Percentiles rank a stretch among this genome's conserved stretches.
Evolutionary conservation across 2,329 filamentous ascomycete genomes (phyloP).

Genomic region (Hirsutella rhossiliensis): DNA sequence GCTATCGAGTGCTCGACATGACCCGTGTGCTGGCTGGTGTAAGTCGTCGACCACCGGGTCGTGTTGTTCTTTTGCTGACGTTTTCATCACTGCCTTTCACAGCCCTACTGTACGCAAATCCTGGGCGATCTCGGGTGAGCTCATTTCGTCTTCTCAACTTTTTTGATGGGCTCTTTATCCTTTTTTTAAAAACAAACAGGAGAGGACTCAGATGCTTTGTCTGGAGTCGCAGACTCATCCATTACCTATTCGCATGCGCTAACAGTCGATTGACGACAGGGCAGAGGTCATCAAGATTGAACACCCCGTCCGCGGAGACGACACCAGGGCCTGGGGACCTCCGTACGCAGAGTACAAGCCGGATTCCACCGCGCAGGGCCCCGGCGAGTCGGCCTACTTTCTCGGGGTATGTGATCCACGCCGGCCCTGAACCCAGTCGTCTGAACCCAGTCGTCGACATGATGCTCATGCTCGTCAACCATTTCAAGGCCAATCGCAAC

Average conservation of each 20-base stretch:
- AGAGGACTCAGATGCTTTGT: too few relatives aligned
- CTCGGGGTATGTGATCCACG: slow-evolving; percentile 50
- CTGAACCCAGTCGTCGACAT: not conserved
- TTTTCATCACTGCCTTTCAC: slow-evolving; percentile 1
- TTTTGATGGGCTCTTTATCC: too few relatives aligned
- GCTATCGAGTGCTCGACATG: slow-evolving; percentile 89
- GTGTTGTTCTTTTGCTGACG: not conserved
- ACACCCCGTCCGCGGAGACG: slow-evolving; percentile 81
- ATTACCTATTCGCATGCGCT: too few relatives aligned
- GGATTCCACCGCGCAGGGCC: slow-evolving; percentile 46
- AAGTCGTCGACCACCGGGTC: slow-evolving; percentile 23
- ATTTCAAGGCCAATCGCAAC: slow-evolving; percentile 77
- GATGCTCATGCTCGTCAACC: not conserved
- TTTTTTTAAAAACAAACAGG: not conserved
- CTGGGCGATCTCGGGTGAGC: slow-evolving; percentile 86
- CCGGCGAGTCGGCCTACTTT: slow-evolving; percentile 92
- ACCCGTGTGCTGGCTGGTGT: slow-evolving; percentile 91
- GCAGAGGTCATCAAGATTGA: slow-evolving; percentile 97
- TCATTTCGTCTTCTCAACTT: not conserved
- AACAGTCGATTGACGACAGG: slow-evolving; percentile 28
- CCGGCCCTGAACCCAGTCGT: not conserved
- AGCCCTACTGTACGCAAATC: slow-evolving; percentile 98
- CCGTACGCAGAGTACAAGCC: slow-evolving; percentile 74
- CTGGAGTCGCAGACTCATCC: too few relatives aligned
- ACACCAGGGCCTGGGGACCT: slow-evolving; percentile 92